Conservation (phyloP, 129 eudicot genomes). For the Saussurea involucrata region DNA sequence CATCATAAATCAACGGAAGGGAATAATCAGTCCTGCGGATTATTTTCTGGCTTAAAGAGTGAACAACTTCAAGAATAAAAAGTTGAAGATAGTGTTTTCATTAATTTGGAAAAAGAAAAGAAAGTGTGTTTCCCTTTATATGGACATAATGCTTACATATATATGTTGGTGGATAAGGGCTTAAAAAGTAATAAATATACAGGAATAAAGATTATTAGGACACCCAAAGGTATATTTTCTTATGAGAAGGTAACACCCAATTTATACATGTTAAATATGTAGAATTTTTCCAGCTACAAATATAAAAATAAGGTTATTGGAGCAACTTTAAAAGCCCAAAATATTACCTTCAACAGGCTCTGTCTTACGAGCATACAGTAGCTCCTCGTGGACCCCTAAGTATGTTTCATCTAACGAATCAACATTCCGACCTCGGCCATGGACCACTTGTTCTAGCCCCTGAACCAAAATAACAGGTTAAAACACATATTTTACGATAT, state of each 20-base stretch:
- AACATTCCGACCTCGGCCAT: slow-evolving; percentile 81
- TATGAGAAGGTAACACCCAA: not conserved
- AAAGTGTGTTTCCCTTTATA: not conserved
- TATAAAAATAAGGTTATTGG: no score
- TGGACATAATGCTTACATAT: not conserved
- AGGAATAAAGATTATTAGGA: not conserved
- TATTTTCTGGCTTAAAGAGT: not conserved
- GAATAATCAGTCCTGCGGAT: not conserved
- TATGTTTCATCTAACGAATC: slow-evolving; percentile 82
- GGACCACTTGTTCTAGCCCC: slow-evolving; percentile 79
- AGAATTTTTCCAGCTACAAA: no score
- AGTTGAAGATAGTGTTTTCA: not conserved
- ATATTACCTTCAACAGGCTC: slow-evolving; percentile 74
- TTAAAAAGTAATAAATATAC: not conserved
- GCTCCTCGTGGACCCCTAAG: slow-evolving; percentile 74
- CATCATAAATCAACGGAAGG: not conserved
- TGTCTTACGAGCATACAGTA: slow-evolving; percentile 87
- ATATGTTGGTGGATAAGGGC: not conserved
- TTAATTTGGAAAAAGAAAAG: not conserved
- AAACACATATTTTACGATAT: not conserved
- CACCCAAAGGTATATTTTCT: not conserved
- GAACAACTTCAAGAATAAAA: not conserved
- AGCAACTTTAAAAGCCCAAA: not conserved
- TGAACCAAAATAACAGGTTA: slow-evolving; percentile 1
- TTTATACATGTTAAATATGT: not conserved